Evolutionary conservation across 305 asterid species (phyloP).

Genomic region (Euphrasia arctica): DNA sequence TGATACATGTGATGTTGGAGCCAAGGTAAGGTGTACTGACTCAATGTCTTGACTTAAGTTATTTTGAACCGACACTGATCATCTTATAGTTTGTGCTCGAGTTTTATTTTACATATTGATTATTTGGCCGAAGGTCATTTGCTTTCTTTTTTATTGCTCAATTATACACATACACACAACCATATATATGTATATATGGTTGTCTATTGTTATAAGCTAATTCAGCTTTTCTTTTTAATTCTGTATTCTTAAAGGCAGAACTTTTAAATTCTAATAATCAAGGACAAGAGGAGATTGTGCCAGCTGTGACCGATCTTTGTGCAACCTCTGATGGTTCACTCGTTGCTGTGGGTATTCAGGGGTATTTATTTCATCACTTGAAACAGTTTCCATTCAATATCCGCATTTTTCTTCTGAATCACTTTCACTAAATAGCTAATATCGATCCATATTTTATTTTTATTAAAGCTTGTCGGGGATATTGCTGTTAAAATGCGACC

Average conservation of each 20-base stretch:
- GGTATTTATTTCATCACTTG: constrained; percentile 38
- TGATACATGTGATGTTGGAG: constrained; percentile 67
- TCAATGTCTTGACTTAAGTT: neutral
- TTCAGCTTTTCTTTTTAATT: constrained; percentile 22
- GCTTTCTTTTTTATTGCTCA: no score
- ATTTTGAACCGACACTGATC: neutral
- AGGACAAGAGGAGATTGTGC: constrained; percentile 45
- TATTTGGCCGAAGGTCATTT: neutral
- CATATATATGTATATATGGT: no score
- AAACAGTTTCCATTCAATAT: constrained; percentile 1
- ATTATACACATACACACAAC: no score
- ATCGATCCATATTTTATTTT: constrained; percentile 19
- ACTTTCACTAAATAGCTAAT: constrained; percentile 3
- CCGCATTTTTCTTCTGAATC: neutral
- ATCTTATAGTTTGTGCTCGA: neutral
- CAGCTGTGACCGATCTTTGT: constrained; percentile 72
- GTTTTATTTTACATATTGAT: neutral
- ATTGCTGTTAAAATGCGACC: constrained; percentile 60
- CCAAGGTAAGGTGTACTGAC: constrained; percentile 33
- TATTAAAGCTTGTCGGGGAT: constrained; percentile 65
- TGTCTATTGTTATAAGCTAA: neutral
- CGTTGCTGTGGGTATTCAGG: constrained; percentile 74
- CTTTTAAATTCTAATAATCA: constrained; percentile 39
- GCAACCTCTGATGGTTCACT: constrained; percentile 60
- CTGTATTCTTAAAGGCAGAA: constrained; percentile 56